Conservation (phyloP, 179 eudicot genomes). For the Silene vulgaris region DNA sequence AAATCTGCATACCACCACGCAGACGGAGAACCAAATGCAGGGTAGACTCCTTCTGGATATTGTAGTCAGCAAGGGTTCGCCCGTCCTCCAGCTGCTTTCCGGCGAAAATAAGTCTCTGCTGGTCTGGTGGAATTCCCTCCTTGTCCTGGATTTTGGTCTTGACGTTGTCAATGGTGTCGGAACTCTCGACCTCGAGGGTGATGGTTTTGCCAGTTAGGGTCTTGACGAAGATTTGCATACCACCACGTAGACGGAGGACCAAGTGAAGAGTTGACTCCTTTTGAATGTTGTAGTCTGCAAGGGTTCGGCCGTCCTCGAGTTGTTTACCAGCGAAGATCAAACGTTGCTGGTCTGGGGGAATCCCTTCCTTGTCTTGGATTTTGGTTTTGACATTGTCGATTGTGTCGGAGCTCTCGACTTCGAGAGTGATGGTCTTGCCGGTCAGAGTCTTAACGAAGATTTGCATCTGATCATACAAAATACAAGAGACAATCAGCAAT, state of each 20-base stretch:
- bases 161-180: neutral
- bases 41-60: too few species aligned
- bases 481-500: too few species aligned
- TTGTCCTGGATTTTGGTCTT: neutral
- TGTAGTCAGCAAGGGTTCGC: too few species aligned
- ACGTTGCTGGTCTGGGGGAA: constrained; percentile 13
- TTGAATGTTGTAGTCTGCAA: neutral
- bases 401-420: too few species aligned
- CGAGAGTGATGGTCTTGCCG: neutral
- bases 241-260: neutral
- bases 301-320: neutral
- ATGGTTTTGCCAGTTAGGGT: neutral
- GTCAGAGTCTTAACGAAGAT: constrained; percentile 10
- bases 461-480: neutral
- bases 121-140: neutral
- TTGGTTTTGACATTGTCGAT: neutral
- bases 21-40: too few species aligned
- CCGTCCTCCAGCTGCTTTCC: too few species aligned
- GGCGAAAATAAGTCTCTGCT: neutral
- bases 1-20: too few species aligned
- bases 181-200: neutral
- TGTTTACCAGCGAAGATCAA: neutral
- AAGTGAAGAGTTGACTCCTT: neutral
- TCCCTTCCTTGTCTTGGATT: constrained; percentile 5
- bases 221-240: neutral